These are phyloP conservation scores for Parathielavia appendiculata DNA, from an alignment of 495 filamentous ascomycete species.

Conservation along the genomic window DNA sequence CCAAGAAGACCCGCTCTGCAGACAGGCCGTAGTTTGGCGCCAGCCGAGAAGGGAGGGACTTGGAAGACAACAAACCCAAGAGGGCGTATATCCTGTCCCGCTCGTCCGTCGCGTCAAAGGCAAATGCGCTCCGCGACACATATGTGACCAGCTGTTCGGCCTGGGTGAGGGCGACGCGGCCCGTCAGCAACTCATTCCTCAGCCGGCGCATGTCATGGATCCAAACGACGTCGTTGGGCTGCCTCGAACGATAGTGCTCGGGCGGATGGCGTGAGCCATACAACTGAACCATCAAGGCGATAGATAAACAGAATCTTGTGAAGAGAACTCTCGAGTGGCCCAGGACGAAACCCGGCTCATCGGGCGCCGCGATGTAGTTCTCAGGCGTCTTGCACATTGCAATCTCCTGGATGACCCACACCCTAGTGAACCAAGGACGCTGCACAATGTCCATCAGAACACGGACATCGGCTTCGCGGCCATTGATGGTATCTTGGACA, in stretches of 20 bases:
- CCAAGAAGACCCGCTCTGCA: not conserved
- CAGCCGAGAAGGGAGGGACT: not conserved
- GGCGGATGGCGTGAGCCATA: not conserved
- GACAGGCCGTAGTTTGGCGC: not conserved
- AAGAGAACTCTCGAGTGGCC: not conserved
- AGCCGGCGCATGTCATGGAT: not conserved
- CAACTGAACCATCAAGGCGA: not conserved
- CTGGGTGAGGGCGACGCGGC: not conserved
- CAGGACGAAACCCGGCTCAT: not conserved
- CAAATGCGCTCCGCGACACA: not conserved
- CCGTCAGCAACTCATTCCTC: not conserved
- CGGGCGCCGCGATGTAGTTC: not conserved
- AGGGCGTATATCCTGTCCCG: not conserved
- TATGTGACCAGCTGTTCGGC: not conserved
- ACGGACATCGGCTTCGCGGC: not conserved
- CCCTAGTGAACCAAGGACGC: not conserved
- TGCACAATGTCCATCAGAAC: not conserved
- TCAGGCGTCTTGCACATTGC: not conserved
- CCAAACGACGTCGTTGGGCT: not conserved
- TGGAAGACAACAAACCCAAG: not conserved
- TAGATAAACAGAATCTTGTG: not conserved
- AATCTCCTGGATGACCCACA: not conserved
- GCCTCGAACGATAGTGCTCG: not conserved
- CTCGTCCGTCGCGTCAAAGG: not conserved
- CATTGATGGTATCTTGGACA: not conserved